Base-by-base conservation (phyloP, 441 rosid species). In the Omphalea diandra region DNA sequence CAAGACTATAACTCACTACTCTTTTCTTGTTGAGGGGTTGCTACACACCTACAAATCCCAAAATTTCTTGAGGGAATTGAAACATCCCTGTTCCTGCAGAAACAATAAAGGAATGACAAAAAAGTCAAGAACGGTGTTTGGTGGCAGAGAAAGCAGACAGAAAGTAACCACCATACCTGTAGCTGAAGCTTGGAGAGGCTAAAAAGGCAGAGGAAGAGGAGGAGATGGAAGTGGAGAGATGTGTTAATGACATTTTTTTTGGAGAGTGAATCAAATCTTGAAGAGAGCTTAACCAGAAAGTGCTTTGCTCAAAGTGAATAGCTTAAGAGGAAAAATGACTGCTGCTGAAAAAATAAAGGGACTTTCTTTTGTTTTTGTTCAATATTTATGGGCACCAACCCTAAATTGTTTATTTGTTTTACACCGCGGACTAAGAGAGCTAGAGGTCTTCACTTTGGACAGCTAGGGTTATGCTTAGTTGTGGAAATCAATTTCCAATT, bases 191-290 rank as follows among this genome's bases (percentile, higher is more conserved):
- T 35, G 85, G 35, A 46, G 86, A 81, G 5, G 86, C 76, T 7
- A 90, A 63, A 63, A 90, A 87, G 20, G 86, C 67, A 17, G 95
- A 87, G 41, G 96, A 86, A 15, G 92, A 84, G 47, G 97, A 83
- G 58, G 95, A 85, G 63, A 89, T 74, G 10, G 88, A 78, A 57
- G 87, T 15, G 44, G 87, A 50, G 29, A 87, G 60, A 11, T 80
- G 82, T n/a, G 80, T 60, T 6, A 77, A 67, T 63, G 90, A 72
- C 94, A 89, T 83, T 68, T 67, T 40, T 27, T 9, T 20, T 17
- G 17, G 24, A 47, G n/a, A n/a, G n/a, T n/a, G n/a, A n/a, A n/a
- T n/a, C n/a, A n/a, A n/a, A n/a, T n/a, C n/a, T n/a, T n/a, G n/a
- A n/a, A n/a, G n/a, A n/a, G n/a, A n/a, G n/a, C n/a, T n/a, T n/a